phyloP scores from a whole-genome alignment of 129 eudicot species.

The Dittrichia graveolens region DNA sequence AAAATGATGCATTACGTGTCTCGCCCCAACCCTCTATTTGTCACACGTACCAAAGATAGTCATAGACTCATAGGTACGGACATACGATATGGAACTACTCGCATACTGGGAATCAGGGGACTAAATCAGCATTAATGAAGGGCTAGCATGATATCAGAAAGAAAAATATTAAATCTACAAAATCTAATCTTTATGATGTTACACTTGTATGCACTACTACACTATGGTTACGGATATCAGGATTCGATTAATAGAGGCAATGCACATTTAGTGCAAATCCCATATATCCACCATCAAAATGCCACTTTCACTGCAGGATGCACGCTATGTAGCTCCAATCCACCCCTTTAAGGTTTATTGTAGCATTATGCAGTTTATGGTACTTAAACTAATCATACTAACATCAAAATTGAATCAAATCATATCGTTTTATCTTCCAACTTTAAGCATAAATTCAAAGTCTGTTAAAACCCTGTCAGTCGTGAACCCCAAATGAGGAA shows the following conservation, averaged over 20 bases:
- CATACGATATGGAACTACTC: background rate
- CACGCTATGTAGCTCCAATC: background rate
- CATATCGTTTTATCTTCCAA: background rate
- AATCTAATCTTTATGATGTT: background rate
- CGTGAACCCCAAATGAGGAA: background rate
- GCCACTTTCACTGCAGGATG: background rate
- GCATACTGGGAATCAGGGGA: background rate
- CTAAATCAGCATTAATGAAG: background rate
- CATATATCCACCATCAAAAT: background rate
- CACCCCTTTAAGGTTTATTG: background rate
- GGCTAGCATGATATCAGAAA: background rate
- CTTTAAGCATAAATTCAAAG: background rate
- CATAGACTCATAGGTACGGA: no score
- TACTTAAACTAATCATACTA: slow-evolving; percentile 2
- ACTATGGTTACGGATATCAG: background rate
- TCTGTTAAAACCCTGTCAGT: slow-evolving; percentile 6
- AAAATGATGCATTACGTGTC: background rate
- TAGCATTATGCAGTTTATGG: background rate
- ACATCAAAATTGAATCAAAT: background rate
- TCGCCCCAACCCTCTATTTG: background rate
- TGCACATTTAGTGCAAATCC: background rate
- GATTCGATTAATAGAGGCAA: background rate
- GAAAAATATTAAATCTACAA: background rate
- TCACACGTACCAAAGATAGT: background rate
- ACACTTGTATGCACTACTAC: slow-evolving; percentile 1